Base-by-base conservation (phyloP, 768 basidiomycete species). In the Lactifluus subvellereus region DNA sequence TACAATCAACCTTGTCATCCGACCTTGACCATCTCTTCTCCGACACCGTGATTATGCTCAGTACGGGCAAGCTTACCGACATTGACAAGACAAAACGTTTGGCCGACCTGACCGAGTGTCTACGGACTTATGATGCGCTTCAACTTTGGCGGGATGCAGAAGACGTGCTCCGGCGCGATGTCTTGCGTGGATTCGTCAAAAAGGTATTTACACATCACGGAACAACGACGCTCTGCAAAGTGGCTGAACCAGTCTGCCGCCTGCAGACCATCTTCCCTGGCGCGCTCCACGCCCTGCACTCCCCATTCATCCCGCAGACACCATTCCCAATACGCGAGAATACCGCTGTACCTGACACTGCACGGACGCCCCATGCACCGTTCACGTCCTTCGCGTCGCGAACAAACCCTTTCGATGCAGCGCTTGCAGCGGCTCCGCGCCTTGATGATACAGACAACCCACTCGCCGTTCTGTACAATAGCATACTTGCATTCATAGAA, bases 61-160 rank as follows among this genome's bases (percentile, higher is more conserved):
- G 74, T 47, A 78, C 80, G 30, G 77, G 74, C 40, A 83, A 80
- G 71, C 71, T 76, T n/a, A 71, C 79, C 2, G 89, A 91, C 51
- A 70, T 83, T 27, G 89, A 91, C 66, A 86, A 80, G 69, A 77
- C 77, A 11, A 89, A 87, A 66, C 76, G 79, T 66, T 74, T 82
- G 35, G 74, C 81, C 16, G 92, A 94, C 67, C 72, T 94, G 57
- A 84, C 82, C 1, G 91, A 94, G 68, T 91, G 91, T 70, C 74
- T 95, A 49, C 76, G 83, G 49, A 88, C 88, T 3, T 95, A 95
- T 69, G 89, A 94, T 67, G 73, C 81, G 7, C 76, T 99, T 54
- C 82, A 85, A 13, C 82, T 93, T 8, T 94, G 91, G 90, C 77
- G 84, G 68, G 86, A 91, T 66, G 96, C 94, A 1, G 95, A 96